Conservation (phyloP, 352 stramenopile genomes). For the Phytopythium ostracodes region DNA sequence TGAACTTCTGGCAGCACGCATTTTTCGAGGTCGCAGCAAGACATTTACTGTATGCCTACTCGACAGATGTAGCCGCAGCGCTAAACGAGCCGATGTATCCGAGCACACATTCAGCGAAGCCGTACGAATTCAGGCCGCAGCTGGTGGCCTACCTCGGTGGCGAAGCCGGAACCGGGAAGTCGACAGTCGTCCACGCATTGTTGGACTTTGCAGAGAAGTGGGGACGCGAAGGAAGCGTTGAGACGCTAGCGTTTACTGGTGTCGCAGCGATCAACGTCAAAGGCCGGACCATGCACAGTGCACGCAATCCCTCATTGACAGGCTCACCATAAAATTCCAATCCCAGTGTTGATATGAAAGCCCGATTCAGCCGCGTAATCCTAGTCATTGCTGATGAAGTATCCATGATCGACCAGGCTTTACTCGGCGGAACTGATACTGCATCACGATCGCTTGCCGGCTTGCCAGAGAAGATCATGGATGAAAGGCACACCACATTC, state of each 20-base stretch:
- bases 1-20: constrained; percentile 30
- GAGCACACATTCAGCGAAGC: not conserved
- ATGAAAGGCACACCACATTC: constrained; percentile 16
- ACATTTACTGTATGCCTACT: constrained; percentile 17
- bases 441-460: constrained; percentile 7
- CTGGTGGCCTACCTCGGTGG: constrained; percentile 13
- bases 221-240: constrained; percentile 1
- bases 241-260: constrained; percentile 13
- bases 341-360: constrained; percentile 15
- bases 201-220: constrained; percentile 7
- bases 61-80: constrained; percentile 3
- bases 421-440: constrained; percentile 13
- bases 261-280: constrained; percentile 15
- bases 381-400: constrained; percentile 24
- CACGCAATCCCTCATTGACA: constrained; percentile 14
- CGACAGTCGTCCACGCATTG: constrained; percentile 15
- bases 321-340: constrained; percentile 1
- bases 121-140: constrained; percentile 9
- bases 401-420: constrained; percentile 17
- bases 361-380: constrained; percentile 5
- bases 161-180: constrained; percentile 22
- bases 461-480: constrained; percentile 10
- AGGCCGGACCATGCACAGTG: constrained; percentile 17
- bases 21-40: constrained; percentile 18
- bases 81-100: not conserved